These are phyloP conservation scores for Barnettozyma vustinii DNA, from an alignment of 805 yeast species.

Conservation along the genomic window DNA sequence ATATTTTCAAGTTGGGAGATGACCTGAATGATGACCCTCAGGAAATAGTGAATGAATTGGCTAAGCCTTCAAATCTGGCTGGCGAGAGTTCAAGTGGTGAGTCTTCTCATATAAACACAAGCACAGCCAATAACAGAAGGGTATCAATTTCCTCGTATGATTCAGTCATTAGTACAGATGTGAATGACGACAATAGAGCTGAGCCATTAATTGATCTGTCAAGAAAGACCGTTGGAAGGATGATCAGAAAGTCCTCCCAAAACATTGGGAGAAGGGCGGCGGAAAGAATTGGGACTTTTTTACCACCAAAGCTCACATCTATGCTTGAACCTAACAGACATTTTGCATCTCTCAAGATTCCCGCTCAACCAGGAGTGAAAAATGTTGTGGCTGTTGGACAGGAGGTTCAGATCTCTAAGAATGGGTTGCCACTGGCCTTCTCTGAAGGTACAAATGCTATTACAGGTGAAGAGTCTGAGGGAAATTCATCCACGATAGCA, in stretches of 20 bases:
- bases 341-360: conserved; percentile 82
- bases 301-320: conserved; percentile 76
- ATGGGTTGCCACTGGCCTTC: conserved; percentile 22
- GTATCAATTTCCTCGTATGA: conserved; percentile 24
- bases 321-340: conserved; percentile 87
- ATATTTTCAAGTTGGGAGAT: conserved; percentile 67
- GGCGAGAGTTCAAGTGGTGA: conserved; percentile 22
- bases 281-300: conserved; percentile 80
- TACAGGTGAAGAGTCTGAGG: not conserved
- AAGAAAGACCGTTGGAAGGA: conserved; percentile 66
- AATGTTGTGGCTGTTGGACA: conserved; percentile 45
- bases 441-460: conserved; percentile 4
- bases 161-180: conserved; percentile 19
- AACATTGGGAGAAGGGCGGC: conserved; percentile 76
- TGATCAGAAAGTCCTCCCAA: conserved; percentile 74
- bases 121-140: conserved; percentile 12
- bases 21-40: conserved; percentile 13
- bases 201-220: conserved; percentile 72
- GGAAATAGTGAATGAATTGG: conserved; percentile 9
- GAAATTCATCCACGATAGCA: not conserved
- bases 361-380: conserved; percentile 40
- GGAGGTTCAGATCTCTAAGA: conserved; percentile 21
- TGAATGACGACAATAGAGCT: conserved; percentile 9
- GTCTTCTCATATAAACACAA: conserved; percentile 2
- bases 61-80: conserved; percentile 8